Evolutionary conservation across 352 stramenopile genomes (phyloP).

Genomic region (Albugo candida): DNA sequence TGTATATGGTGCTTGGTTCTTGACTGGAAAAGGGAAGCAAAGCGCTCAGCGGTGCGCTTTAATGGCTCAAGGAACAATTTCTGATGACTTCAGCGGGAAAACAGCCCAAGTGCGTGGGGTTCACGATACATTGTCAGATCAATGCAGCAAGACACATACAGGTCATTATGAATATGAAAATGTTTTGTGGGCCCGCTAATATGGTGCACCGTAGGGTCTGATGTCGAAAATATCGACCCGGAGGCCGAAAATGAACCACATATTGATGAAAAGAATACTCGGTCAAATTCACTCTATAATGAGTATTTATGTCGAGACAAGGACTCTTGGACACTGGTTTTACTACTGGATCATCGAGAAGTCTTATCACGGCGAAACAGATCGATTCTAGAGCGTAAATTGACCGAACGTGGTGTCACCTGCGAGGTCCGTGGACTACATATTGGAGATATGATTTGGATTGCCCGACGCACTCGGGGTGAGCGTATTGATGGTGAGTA

Average conservation of each 20-base stretch:
- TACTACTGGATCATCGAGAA: conserved; percentile 69
- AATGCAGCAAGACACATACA: too few relatives aligned
- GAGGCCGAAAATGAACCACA: too few relatives aligned
- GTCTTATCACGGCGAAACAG: conserved; percentile 50
- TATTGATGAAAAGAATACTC: too few relatives aligned
- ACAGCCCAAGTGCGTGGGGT: too few relatives aligned
- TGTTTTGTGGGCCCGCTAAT: too few relatives aligned
- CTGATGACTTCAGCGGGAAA: too few relatives aligned
- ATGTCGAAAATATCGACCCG: too few relatives aligned
- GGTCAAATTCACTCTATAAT: too few relatives aligned
- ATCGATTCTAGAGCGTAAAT: conserved; percentile 52
- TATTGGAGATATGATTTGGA: conserved; percentile 65
- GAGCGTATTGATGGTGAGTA: conserved; percentile 3
- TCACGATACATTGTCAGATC: too few relatives aligned
- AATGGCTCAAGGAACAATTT: background rate
- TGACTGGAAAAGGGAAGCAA: conserved; percentile 29
- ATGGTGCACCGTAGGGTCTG: too few relatives aligned
- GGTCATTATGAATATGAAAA: too few relatives aligned
- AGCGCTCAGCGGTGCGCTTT: conserved; percentile 22
- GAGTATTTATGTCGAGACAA: conserved; percentile 9
- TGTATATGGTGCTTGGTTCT: conserved; percentile 19
- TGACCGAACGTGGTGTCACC: conserved; percentile 53
- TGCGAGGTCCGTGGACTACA: conserved; percentile 63
- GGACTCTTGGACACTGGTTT: conserved; percentile 58
- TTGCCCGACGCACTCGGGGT: conserved; percentile 28